Base-by-base conservation (phyloP, 140 eudicot species). In the Erigeron philadelphicus region DNA sequence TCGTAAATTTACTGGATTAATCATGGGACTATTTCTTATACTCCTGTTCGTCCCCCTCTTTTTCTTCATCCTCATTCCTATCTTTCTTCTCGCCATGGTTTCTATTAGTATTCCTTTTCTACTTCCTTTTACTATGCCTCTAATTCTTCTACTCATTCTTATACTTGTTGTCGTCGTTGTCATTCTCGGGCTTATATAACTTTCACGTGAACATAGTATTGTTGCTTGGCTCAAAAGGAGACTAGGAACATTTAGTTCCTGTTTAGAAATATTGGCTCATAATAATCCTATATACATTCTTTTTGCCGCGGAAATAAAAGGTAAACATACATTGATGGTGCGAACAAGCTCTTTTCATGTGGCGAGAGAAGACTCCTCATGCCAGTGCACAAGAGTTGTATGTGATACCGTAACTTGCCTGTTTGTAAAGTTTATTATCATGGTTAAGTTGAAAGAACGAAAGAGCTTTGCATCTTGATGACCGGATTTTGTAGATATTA, bases 11-110 rank as follows among this genome's bases (percentile, higher is more conserved):
- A 64, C 40, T 16, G 12, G 1, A 3, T 11, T 43, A 44, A 17
- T 44, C 35, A 64, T 64, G 69, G 69, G 69, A 43, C 69, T 64
- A 42, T 19, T 19, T 64, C 40, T 64, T 41, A 53, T 47, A 9
- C 2, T 64, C 38, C 9, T 64, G 54, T 11, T 64, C 54, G 18
- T 45, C 17, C 50, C 15, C 50, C 6, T 18, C 3, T 43, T 19
- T 1, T 15, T 64, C 53, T 64, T 18, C 55, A n/a, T 64, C 40
- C 13, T 64, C 55, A 17, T 9, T 44, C 55, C 31, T 43, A 9
- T 11, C 19, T 42, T 47, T 18, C 10, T 64, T 11, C 4, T 43
- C 42, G 7, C 55, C 69, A 4, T 64, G 8, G 3, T 18, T 44
- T 8, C 44, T 1, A 7, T 64, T 40, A 5, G 18, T 1, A 7